Percentiles rank a stretch among this genome's conserved stretches.
Conservation (phyloP, 345 rosid species). For the Gynandropsis gynandra region DNA sequence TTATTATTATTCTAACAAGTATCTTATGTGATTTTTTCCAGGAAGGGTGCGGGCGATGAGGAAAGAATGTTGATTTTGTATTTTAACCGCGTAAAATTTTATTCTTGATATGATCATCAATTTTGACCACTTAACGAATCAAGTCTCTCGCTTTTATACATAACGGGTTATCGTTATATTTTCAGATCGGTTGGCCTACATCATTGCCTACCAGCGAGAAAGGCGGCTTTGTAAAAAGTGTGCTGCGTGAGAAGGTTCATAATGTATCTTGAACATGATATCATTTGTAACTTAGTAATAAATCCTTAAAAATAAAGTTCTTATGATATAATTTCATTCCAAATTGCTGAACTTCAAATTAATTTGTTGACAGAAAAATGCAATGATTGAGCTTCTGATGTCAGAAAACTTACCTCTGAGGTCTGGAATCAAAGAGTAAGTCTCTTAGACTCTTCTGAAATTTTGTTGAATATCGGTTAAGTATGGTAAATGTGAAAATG, state of each 20-base stretch:
- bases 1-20: too few relatives aligned
- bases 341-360: conserved; percentile 19
- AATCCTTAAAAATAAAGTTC: neutral
- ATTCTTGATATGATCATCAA: conserved; percentile 2
- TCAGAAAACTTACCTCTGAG: conserved; percentile 62
- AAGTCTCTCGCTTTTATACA: conserved; percentile 4
- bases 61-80: conserved; percentile 74
- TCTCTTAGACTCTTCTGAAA: conserved; percentile 16
- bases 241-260: conserved; percentile 69
- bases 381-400: conserved; percentile 57
- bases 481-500: neutral
- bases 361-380: conserved; percentile 63
- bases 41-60: conserved; percentile 85
- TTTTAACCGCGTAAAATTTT: conserved; percentile 57
- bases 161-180: conserved; percentile 1
- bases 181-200: conserved; percentile 96
- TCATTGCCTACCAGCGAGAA: conserved; percentile 88
- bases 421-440: conserved; percentile 85
- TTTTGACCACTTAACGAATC: neutral
- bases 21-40: conserved; percentile 27
- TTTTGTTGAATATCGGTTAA: too few relatives aligned
- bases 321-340: conserved; percentile 7
- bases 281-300: conserved; percentile 7
- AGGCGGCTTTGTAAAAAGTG: conserved; percentile 51
- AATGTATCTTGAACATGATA: conserved; percentile 1